A percentile compares a stretch with the other conserved stretches of the same genome.
Evolutionary conservation across 2,329 filamentous ascomycete genomes (phyloP).

Genomic region (Hawksworthiomyces lignivorus): DNA sequence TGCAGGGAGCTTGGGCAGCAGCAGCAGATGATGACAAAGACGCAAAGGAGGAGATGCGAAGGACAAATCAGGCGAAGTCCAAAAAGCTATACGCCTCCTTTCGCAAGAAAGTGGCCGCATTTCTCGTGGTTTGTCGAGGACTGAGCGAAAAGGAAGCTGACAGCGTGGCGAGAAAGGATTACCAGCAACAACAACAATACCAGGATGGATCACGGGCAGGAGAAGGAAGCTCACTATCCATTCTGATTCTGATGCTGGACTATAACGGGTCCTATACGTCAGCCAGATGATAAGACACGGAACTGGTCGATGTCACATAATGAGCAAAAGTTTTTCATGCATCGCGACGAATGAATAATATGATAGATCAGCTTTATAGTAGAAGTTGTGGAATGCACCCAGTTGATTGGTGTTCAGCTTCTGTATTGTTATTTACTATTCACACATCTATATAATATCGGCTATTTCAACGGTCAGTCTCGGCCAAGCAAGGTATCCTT

Average conservation of each 20-base stretch:
- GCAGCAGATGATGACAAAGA: background rate
- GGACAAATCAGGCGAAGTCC: conserved; percentile 23
- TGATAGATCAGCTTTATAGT: no score
- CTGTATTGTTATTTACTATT: no score
- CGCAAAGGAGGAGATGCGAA: conserved; percentile 10
- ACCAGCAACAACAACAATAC: conserved; percentile 14
- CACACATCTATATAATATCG: no score
- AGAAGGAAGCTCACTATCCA: conserved; percentile 16
- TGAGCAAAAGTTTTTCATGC: no score
- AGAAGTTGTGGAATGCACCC: no score
- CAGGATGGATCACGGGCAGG: conserved; percentile 10
- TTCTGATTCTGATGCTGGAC: conserved; percentile 24
- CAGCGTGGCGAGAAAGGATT: conserved; percentile 21
- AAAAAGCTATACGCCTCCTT: conserved; percentile 54
- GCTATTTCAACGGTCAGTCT: no score
- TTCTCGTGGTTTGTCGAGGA: conserved; percentile 63
- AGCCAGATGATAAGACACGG: no score
- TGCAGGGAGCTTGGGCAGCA: conserved; percentile 27
- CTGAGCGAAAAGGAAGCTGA: conserved; percentile 56
- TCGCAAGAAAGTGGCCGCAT: conserved; percentile 63
- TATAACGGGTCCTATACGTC: conserved; percentile 16
- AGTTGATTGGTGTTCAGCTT: no score
- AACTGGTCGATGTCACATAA: no score
- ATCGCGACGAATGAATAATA: no score
- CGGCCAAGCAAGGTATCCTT: no score